Base-by-base conservation (phyloP, 805 yeast species). In the Candida berthetii region DNA sequence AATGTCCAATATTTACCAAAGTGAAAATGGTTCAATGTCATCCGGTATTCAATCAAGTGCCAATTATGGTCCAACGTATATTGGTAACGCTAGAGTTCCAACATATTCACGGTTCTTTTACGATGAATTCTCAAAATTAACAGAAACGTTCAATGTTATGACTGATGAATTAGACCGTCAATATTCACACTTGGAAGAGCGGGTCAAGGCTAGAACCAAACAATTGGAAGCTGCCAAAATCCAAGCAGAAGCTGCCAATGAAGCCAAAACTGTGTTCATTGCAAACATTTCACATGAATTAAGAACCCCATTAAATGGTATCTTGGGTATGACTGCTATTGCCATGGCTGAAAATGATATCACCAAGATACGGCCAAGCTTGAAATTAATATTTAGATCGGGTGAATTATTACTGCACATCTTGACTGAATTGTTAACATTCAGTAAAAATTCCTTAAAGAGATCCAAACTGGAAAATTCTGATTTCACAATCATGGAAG, bases 221-320 rank as follows among this genome's bases (percentile, higher is more conserved):
- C 96, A 91, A 60, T 70, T 91, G 36, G 96, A 90, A 60, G 82
- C 82, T 1, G 93, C 96, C 9, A 85, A 87, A 52, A 74, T 84
- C 25, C 85, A 83, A 57, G 97, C 96, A 0, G 97, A 91, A 63
- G 79, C 84, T 24, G 99, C 99, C 1, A 91, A 91, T 60, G 97
- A 93, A 52, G 96, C 98, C 3, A 93, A 93, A 57, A 90, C 98
- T 7, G 89, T 87, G 7, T 88, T 88, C 58, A 82, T 88, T 53
- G 96, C 96, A 2, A 86, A 90, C 50, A 89, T 88, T 15, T 86
- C 96, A 0, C 96, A 88, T 60, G 99, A 93, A 65, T 70, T 93
- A 55, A 76, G 98, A 52, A 93, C 98, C 0, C 99, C 99, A 2
- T 68, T 93, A 47, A 93, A 93, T 60, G 99, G 99, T 58, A 93